Evolutionary conservation across 495 filamentous ascomycete species (phyloP).

Genomic region (Podospora anserina): DNA sequence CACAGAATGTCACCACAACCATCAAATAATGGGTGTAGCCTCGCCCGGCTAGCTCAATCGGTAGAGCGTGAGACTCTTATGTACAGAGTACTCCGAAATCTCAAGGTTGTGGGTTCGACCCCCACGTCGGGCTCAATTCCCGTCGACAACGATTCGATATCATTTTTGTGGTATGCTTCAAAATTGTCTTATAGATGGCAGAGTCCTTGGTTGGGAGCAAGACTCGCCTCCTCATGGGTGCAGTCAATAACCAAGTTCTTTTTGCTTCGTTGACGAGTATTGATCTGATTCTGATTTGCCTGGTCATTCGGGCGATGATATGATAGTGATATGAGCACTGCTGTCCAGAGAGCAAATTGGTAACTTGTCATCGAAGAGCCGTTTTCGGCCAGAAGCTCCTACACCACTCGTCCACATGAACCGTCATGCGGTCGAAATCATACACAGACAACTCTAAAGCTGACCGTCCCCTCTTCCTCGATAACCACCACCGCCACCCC

Average conservation of each 20-base stretch:
- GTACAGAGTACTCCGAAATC: neutral
- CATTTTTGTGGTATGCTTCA: neutral
- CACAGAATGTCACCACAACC: neutral
- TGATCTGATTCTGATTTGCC: too few relatives aligned
- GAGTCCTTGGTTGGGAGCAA: too few relatives aligned
- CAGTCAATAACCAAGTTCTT: too few relatives aligned
- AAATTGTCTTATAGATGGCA: too few relatives aligned
- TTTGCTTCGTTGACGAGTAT: too few relatives aligned
- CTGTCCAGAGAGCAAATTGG: too few relatives aligned
- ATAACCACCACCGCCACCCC: constrained; percentile 38
- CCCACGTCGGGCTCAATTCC: neutral
- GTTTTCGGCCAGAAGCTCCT: too few relatives aligned
- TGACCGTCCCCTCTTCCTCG: constrained; percentile 33
- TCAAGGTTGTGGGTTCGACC: neutral
- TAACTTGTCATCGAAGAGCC: too few relatives aligned
- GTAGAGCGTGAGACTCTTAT: constrained; percentile 81
- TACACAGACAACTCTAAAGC: neutral
- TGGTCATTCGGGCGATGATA: too few relatives aligned
- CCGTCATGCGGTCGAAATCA: neutral
- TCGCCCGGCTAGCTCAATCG: constrained; percentile 68
- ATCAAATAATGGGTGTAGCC: neutral
- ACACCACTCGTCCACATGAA: too few relatives aligned
- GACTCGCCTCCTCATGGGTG: too few relatives aligned
- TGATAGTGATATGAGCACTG: too few relatives aligned
- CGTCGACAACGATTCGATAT: neutral